These are phyloP conservation scores for Suillus plorans DNA, from an alignment of 768 basidiomycete species.

Conservation along the genomic window DNA sequence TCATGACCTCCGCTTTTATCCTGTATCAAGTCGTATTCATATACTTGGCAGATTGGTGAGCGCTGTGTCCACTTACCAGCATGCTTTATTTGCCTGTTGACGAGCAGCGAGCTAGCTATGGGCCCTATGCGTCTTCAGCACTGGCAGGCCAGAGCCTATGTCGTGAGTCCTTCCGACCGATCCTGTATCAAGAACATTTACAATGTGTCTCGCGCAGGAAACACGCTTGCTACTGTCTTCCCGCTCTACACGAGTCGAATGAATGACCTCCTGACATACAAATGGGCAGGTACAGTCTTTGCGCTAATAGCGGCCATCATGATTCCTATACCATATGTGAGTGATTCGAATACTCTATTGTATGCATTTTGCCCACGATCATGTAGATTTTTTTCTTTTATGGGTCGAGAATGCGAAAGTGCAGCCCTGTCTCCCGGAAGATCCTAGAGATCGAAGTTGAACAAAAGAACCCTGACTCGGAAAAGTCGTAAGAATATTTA, in stretches of 20 bases:
- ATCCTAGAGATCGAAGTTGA: conserved; percentile 18
- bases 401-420: conserved; percentile 31
- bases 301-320: conserved; percentile 51
- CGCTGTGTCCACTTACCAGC: background rate
- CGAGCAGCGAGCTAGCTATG: conserved; percentile 36
- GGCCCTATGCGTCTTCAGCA: conserved; percentile 66
- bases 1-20: conserved; percentile 49
- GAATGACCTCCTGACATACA: conserved; percentile 54
- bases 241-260: conserved; percentile 63
- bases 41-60: conserved; percentile 65
- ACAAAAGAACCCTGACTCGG: background rate
- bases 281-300: conserved; percentile 62
- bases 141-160: conserved; percentile 66
- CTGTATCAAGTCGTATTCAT: conserved; percentile 61
- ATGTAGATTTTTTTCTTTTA: conserved; percentile 30
- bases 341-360: conserved; percentile 14
- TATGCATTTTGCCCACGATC: background rate
- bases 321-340: conserved; percentile 61
- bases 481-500: background rate
- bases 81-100: background rate
- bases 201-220: conserved; percentile 34
- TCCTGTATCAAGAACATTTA: background rate
- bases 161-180: conserved; percentile 35
- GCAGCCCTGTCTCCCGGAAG: conserved; percentile 27
- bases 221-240: conserved; percentile 51